Evolutionary conservation across 2,329 filamentous ascomycete species (phyloP).

Genomic region (Pyricularia sp.): DNA sequence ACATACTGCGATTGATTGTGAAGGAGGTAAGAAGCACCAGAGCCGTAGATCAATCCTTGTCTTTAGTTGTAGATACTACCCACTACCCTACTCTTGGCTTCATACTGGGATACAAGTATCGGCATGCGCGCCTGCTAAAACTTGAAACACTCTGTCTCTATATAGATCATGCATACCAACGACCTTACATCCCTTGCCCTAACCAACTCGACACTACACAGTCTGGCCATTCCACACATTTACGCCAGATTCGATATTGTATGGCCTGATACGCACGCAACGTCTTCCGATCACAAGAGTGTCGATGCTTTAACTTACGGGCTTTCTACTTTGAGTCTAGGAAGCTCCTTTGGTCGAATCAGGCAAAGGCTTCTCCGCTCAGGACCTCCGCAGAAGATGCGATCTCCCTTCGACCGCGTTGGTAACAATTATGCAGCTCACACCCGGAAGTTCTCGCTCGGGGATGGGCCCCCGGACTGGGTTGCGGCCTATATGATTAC

Average conservation of each 20-base stretch:
- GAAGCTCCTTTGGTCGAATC: conserved; percentile 35
- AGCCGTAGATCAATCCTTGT: background rate
- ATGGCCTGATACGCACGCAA: conserved; percentile 65
- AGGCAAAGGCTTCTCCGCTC: conserved; percentile 21
- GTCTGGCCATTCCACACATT: conserved; percentile 66
- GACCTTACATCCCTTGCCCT: conserved; percentile 71
- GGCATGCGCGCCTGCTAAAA: conserved; percentile 1
- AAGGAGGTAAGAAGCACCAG: conserved; percentile 55
- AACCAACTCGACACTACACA: conserved; percentile 69
- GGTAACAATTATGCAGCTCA: conserved; percentile 61
- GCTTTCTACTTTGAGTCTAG: conserved; percentile 69
- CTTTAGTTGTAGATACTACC: no score
- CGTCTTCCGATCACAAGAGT: conserved; percentile 56
- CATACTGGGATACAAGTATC: background rate
- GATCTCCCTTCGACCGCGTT: background rate
- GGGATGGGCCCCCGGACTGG: conserved; percentile 72
- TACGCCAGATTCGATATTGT: conserved; percentile 84
- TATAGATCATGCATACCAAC: conserved; percentile 68
- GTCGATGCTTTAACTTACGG: conserved; percentile 81
- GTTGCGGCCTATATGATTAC: conserved; percentile 74
- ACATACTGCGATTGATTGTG: conserved; percentile 69
- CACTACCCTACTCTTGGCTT: background rate
- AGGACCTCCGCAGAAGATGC: conserved; percentile 1
- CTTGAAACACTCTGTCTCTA: conserved; percentile 5
- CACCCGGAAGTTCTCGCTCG: conserved; percentile 73